Base-by-base conservation (phyloP, 805 yeast species). In the Yarrowia hollandica region DNA sequence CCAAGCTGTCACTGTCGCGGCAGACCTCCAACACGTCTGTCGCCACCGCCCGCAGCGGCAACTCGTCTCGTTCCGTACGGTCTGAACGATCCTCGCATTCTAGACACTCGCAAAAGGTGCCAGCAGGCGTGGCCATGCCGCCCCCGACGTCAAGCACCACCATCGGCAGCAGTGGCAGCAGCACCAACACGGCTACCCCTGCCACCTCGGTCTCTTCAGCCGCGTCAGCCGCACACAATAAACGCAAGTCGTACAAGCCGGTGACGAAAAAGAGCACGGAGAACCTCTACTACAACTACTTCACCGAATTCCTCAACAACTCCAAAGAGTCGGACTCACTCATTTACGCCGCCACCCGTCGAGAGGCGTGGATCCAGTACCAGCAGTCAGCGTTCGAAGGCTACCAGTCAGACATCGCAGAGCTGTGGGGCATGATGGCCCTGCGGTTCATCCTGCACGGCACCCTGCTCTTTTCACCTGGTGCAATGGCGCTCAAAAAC, bases 341-440 rank as follows among this genome's bases (percentile, higher is more conserved):
- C 26, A 59, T 63, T 15, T 66, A 66, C 50, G 72, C 69, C 1
- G 59, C 60, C 21, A 67, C 70, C 7, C 62, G 72, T 4, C 62
- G 66, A 28, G 72, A 69, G 35, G 71, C 71, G 5, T 69, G 68
- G 67, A 37, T 64, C 19, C 72, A 69, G 59, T 67, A 66, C 57
- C 56, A 60, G 28, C 63, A 60, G 21, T 58, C 67, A 0, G 38
- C 52, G 22, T 60, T 28, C 4, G 35, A 34, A 52, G 55, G 64
- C 21, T 35, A 28, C 46, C 61, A 44, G 50, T 33, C 50, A 34
- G 68, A 64, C 14, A 63, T 67, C 12, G 62, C 68, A 18, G 72
- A 69, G 31, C 62, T 69, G n/a, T 69, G 72, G 72, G 62, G 65
- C 8, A 68, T 69, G 62, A 69, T 68, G 68, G 68, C 68, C 7